A percentile compares a stretch with the other conserved stretches of the same genome.
Evolutionary conservation across 352 stramenopile species (phyloP).

Genomic region (Phytophthora cryptogea): DNA sequence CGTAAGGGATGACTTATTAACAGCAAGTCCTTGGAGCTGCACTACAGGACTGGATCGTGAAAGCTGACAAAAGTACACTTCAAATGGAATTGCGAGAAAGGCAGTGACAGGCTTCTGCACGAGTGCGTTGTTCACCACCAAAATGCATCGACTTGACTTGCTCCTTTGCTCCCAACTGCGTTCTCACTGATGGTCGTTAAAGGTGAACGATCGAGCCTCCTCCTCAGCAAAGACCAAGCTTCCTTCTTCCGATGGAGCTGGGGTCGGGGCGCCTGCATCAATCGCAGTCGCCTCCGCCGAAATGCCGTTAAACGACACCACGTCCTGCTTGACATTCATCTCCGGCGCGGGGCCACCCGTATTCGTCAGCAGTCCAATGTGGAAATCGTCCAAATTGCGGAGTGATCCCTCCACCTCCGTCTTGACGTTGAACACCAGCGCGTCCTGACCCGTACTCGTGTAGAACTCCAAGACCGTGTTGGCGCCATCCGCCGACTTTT

Average conservation of each 20-base stretch:
- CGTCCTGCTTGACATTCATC: conserved; percentile 41
- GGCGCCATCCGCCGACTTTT: conserved; percentile 28
- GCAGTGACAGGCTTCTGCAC: background rate
- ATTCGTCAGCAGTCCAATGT: conserved; percentile 48
- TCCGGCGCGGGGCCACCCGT: conserved; percentile 13
- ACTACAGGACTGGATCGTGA: too few relatives aligned
- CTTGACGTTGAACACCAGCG: conserved; percentile 32
- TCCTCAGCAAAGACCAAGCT: background rate
- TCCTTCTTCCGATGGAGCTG: background rate
- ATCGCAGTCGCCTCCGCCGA: conserved; percentile 29
- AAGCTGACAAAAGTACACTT: conserved; percentile 1
- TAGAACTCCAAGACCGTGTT: conserved; percentile 46
- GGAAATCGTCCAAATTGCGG: conserved; percentile 35
- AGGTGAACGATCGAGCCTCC: conserved; percentile 1
- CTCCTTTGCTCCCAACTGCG: too few relatives aligned
- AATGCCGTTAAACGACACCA: conserved; percentile 46
- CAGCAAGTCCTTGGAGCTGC: too few relatives aligned
- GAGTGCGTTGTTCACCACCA: background rate
- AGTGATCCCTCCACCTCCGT: conserved; percentile 24
- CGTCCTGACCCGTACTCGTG: conserved; percentile 41
- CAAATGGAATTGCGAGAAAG: background rate
- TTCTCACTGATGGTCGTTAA: conserved; percentile 1
- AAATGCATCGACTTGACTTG: background rate
- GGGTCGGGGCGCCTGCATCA: conserved; percentile 7
- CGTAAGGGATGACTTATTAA: too few relatives aligned